These are phyloP conservation scores for Pseudotulostoma volvatum DNA, from an alignment of 495 filamentous ascomycete species.

Conservation along the genomic window DNA sequence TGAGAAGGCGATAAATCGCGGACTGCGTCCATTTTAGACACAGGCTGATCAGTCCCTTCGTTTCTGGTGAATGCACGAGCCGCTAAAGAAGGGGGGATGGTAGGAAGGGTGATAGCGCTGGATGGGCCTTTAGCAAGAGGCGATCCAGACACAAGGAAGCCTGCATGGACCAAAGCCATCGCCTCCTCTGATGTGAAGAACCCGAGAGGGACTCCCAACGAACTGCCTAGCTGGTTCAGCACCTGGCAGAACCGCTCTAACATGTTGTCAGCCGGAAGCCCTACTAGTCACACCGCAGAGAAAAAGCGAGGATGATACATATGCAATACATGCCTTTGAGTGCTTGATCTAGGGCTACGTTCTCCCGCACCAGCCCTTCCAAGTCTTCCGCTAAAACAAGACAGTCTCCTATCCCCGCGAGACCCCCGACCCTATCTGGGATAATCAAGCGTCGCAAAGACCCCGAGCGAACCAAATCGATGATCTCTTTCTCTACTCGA, in stretches of 20 bases:
- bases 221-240: conserved; percentile 37
- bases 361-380: conserved; percentile 36
- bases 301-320: neutral
- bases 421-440: conserved; percentile 43
- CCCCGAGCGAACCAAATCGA: conserved; percentile 41
- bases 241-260: conserved; percentile 38
- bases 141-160: conserved; percentile 49
- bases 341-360: conserved; percentile 23
- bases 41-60: neutral
- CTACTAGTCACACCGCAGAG: neutral
- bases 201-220: conserved; percentile 30
- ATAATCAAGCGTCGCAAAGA: conserved; percentile 49
- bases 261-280: neutral
- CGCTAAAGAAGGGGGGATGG: conserved; percentile 26
- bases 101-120: conserved; percentile 38
- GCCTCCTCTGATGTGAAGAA: conserved; percentile 36
- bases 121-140: conserved; percentile 27
- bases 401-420: conserved; percentile 48
- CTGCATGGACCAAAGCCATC: conserved; percentile 45
- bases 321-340: conserved; percentile 29
- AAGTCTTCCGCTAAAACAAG: conserved; percentile 49
- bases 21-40: neutral
- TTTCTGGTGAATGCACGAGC: conserved; percentile 37
- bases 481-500: conserved; percentile 55
- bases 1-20: conserved; percentile 13